A percentile compares a stretch with the other conserved stretches of the same genome.
These are phyloP conservation scores for Rhododendron mucronatum DNA, from an alignment of 148 eudicot genomes.

Conservation along the genomic window DNA sequence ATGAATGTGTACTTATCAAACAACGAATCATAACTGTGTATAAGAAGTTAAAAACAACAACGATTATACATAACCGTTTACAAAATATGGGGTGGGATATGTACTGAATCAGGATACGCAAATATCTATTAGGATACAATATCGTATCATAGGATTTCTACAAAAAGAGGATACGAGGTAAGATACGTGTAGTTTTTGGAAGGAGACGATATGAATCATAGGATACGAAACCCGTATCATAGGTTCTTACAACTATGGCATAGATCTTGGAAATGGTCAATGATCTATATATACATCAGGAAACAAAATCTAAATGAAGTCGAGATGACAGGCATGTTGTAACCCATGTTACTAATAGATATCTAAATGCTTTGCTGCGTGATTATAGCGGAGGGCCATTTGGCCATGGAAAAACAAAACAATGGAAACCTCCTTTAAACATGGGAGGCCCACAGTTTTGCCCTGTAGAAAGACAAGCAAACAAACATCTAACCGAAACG, in stretches of 20 bases:
- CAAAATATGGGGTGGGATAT: neutral
- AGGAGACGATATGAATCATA: neutral
- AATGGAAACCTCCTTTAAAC: neutral
- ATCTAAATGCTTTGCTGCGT: neutral
- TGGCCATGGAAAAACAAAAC: constrained; percentile 1
- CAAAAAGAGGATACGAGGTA: neutral
- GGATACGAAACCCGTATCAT: neutral
- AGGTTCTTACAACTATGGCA: neutral
- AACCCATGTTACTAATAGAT: neutral
- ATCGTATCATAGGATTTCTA: neutral
- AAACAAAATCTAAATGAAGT: neutral
- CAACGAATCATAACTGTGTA: neutral
- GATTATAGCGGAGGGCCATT: constrained; percentile 3
- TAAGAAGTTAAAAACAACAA: neutral
- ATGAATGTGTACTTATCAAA: neutral
- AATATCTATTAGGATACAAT: neutral
- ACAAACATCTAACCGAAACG: neutral
- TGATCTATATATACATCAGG: neutral
- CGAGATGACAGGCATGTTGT: neutral
- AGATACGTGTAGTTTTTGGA: too few relatives aligned
- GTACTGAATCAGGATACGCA: neutral
- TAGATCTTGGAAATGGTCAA: neutral
- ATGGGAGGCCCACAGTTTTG: neutral
- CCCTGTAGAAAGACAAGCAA: constrained; percentile 5
- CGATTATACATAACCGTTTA: neutral